Evolutionary conservation across 768 basidiomycete species (phyloP), one percentile per base, ranked within the genome.

Genomic region (Amanita exitialis): DNA sequence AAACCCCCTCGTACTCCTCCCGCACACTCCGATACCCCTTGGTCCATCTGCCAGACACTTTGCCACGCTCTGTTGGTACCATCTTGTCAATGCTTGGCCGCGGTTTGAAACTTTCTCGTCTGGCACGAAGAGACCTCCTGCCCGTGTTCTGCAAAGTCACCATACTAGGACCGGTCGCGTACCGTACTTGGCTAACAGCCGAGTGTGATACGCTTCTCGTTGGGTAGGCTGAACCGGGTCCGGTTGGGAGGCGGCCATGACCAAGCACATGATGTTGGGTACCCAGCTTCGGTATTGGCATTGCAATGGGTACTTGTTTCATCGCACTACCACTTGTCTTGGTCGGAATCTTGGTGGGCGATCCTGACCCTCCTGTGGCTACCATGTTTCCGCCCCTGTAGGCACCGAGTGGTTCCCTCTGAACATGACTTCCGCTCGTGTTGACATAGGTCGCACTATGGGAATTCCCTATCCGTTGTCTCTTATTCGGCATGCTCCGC

Each of bases 61-160:
- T 59, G 43, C 61, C 56, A 53, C 63, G 56, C 42, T 55, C 52
- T 16, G 59, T 60, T 35, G 60, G 53, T 50, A 70, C 69, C 44
- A 61, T 23, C 42, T 56, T 70, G 56, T 90, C 88, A 16, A 80
- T 65, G 58, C 88, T 90, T 38, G 86, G 78, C 32, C 90, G 72
- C 8, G 90, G 90, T 61, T 79, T 86, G 65, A 91, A 92, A 64
- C 88, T 91, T 68, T 91, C 88, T 55, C 83, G 44, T 18, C 21
- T 39, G 21, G 27, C 25, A 36, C 52, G 52, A 39, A 47, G 30
- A 5, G 42, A 44, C 42, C 23, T 73, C 53, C 74, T 66, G 66
- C 36, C 73, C 65, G 27, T 75, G 73, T 58, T 80, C 67, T 15
- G 61, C 56, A 50, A 57, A 57, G 56, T 53, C 42, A n/a, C 55